A percentile compares a stretch with the other conserved stretches of the same genome.
These are phyloP conservation scores for Juncus inflexus DNA, from an alignment of 176 grass and related monocot genomes.

Conservation along the genomic window DNA sequence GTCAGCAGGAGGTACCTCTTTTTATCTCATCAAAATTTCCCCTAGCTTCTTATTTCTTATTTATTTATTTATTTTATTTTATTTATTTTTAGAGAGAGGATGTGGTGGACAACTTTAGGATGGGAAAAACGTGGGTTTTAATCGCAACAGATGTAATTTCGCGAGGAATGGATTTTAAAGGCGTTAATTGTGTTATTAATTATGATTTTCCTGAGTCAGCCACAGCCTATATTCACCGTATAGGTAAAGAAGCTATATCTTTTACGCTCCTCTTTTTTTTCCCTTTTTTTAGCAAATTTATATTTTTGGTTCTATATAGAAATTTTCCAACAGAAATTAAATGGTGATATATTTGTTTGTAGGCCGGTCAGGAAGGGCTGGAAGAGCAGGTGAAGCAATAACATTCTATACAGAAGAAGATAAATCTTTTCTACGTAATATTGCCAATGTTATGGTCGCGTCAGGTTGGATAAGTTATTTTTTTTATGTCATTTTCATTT, in stretches of 20 bases:
- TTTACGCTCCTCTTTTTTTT: conserved; percentile 1
- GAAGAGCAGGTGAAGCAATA: conserved; percentile 76
- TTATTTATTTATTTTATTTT: conserved; percentile 25
- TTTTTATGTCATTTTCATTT: too few relatives aligned
- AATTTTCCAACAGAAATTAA: not conserved
- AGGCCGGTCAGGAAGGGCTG: conserved; percentile 86
- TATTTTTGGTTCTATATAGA: not conserved
- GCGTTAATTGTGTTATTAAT: conserved; percentile 83
- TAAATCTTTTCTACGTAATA: conserved; percentile 81
- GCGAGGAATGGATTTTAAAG: conserved; percentile 97
- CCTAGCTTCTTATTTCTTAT: not conserved
- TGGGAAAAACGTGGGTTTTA: conserved; percentile 79
- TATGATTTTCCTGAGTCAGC: conserved; percentile 96
- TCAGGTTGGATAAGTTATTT: not conserved
- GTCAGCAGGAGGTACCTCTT: conserved; percentile 62
- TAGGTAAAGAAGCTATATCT: conserved; percentile 47
- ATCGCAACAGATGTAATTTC: conserved; percentile 94
- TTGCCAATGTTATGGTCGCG: conserved; percentile 66
- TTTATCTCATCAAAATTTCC: not conserved
- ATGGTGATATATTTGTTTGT: not conserved
- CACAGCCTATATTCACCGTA: conserved; percentile 84
- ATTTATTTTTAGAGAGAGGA: conserved; percentile 54
- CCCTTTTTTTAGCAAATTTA: not conserved
- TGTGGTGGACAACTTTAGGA: conserved; percentile 94
- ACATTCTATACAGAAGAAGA: conserved; percentile 93